These are phyloP conservation scores for Pythium monospermum DNA, from an alignment of 352 stramenopile species.

Conservation along the genomic window DNA sequence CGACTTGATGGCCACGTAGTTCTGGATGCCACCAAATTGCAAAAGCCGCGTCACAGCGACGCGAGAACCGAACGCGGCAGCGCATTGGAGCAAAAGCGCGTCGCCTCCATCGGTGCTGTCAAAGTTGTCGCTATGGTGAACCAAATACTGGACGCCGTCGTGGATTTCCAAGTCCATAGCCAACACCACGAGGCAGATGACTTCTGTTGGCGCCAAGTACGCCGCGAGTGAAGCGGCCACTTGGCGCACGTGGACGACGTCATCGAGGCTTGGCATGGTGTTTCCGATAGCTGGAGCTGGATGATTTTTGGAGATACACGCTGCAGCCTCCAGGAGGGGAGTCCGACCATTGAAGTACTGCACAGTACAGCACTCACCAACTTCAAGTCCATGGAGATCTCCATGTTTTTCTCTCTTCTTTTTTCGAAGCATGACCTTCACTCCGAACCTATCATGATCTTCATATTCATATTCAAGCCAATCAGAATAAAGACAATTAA, in stretches of 20 bases:
- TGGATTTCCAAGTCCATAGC: not conserved
- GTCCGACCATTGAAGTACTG: too few species aligned
- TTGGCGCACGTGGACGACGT: constrained; percentile 9
- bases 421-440: too few species aligned
- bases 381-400: too few species aligned
- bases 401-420: too few species aligned
- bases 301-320: too few species aligned
- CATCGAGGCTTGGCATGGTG: constrained; percentile 4
- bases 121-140: not conserved
- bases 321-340: too few species aligned
- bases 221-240: not conserved
- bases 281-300: too few species aligned
- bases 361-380: too few species aligned
- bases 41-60: constrained; percentile 1
- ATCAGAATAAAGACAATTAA: too few species aligned
- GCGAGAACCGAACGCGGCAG: constrained; percentile 3
- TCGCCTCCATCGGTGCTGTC: not conserved
- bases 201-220: not conserved
- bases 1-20: not conserved
- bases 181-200: not conserved
- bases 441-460: too few species aligned
- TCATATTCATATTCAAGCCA: too few species aligned
- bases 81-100: not conserved
- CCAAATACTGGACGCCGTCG: constrained; percentile 1
- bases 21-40: not conserved